Evolutionary conservation across 1,284 basidiomycete species (phyloP), one percentile per base, ranked within the genome.

Genomic region (Rhizoctonia solani): DNA sequence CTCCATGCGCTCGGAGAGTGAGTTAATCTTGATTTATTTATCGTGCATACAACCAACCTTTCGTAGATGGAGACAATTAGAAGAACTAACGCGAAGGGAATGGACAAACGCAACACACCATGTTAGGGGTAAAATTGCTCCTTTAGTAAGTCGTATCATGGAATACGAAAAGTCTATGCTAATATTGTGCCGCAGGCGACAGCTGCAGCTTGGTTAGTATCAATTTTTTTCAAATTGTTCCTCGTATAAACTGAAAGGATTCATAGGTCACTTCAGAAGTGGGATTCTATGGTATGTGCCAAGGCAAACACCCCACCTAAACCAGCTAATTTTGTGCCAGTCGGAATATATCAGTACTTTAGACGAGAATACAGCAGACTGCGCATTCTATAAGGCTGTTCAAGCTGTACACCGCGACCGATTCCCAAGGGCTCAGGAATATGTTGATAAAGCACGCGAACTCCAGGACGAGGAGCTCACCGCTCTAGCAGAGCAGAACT

Each of bases 11-110:
- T n/a, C 77, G 80, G 54, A 6, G 6, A 21, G 14, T 4, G 4
- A 44, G 13, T 30, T 13, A 19, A 27, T n/a, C n/a, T 21, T 39
- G 34, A 19, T 41, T 54, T 8, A 66, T 54, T 54, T 44, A 84
- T 99, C 97, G 97, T 46, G 96, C 99, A 81, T 99, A 96, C 96
- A 95, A 97, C 72, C 85, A 89, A 70, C 83, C 99, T 14, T 0
- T 82, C 85, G 39, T 89, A 93, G 69, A 95, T 98, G 1, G 90
- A 94, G 71, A 88, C 94, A 70, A 86, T 76, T 86, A 25, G 81
- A 82, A 6, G 80, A 82, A 49, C 81, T 83, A 67, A 82, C 84
- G 0, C 79, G 82, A 69, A 76, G 82, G 27, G n/a, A 90, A 71
- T 99, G 97, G 97, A 80, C 87, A 3, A 88, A 85, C 70, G 91